Base-by-base conservation (phyloP, 2,329 filamentous ascomycete species). In the Colletotrichum phormii region DNA sequence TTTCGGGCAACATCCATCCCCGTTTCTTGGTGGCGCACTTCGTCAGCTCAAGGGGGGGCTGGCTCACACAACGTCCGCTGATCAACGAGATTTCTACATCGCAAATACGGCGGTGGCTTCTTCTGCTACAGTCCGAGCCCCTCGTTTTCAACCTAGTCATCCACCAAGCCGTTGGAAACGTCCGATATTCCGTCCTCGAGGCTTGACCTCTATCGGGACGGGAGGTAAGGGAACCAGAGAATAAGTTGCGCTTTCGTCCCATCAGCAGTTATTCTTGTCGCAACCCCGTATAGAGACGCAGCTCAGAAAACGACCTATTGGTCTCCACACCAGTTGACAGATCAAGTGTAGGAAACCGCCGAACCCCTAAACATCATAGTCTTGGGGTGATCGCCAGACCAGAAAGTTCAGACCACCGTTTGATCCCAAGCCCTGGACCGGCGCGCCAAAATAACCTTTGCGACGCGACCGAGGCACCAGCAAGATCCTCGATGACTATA, bases 321-420 rank as follows among this genome's bases (percentile, higher is more conserved):
- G 54, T 49, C 31, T 46, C 70, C 60, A 72, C 60, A 24, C 58
- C 9, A 58, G 29, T 31, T 46, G n/a, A 55, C 31, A 57, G 61
- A 72, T 55, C 54, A 55, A 55, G 66, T 70, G 55, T 57, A 72
- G 66, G 70, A 58, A 70, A 70, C 60, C 70, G 49, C 60, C 70
- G 66, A 72, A 57, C 66, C 55, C 60, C 60, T 57, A 72, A 65
- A 12, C 60, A 69, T 59, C 24, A 58, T 64, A 59, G 67, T 58
- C 11, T 51, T 31, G 24, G 51, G 37, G 62, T 51, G 71, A 67
- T 67, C 67, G 42, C 51, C 42, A 67, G 57, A 37, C 33, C 62
- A 67, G 24, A 61, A 33, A 71, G 57, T 63, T 72, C 60, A 63
- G 62, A 54, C 67, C 71, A 72, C 71, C 71, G 67, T 73, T 72